Evolutionary conservation across 2,329 filamentous ascomycete genomes (phyloP), one percentile per base, ranked within the genome.

Genomic region (Ascochyta koolunga): DNA sequence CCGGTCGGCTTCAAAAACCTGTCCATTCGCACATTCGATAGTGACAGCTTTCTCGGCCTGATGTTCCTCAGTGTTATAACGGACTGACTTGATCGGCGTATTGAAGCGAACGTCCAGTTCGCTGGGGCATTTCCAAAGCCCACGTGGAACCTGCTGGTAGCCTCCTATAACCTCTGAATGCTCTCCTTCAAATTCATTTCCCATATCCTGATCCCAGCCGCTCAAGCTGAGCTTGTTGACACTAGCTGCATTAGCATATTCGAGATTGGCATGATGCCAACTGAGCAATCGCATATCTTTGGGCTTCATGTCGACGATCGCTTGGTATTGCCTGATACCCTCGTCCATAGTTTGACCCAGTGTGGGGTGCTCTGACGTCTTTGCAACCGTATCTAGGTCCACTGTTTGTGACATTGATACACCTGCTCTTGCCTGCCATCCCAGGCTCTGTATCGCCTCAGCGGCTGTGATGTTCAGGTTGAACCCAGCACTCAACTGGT

Each of bases 201-300:
- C 95, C 43, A 93, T 92, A 70, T 99, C 96, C 67, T 99, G 92
- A 74, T 99, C 96, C 91, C 96, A 98, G 0, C 93, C 88, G 7
- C 88, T 86, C 13, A 99, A 84, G 73, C 93, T 98, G 16, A 99
- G 83, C 59, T 89, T 89, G 61, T 89, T 88, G 49, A 96, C 86
- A 61, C 92, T 96, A 2, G 88, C 90, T 2, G 95, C 95, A 73
- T 98, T 99, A 59, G 93, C 96, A 71, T 99, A 99, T 75, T 99
- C 95, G 13, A 99, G 82, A 70, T 99, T 99, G 61, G 96, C 96
- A 73, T 97, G 89, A 75, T 99, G 96, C 95, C 95, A 99, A 69
- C 97, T 99, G 68, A 98, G 83, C 15, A 99, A 80, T 39, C 95
- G 86, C 75, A 96, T 88, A 68, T 99, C 95, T 69, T 91, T 90